These are phyloP conservation scores for Geotrichum candidum DNA, from an alignment of 1,139 yeast species.

Conservation along the genomic window DNA sequence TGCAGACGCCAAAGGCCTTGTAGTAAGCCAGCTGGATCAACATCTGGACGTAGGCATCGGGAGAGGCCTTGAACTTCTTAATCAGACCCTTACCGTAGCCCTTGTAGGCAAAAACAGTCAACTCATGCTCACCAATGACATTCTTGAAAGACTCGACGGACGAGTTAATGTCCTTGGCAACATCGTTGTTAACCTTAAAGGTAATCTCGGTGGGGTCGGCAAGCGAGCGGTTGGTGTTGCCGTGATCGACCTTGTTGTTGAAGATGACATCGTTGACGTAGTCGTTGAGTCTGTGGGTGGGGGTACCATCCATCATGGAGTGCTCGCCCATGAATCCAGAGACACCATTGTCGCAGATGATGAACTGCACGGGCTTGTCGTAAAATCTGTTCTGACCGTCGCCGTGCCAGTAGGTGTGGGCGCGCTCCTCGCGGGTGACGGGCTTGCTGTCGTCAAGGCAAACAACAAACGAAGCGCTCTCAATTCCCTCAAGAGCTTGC, in stretches of 20 bases:
- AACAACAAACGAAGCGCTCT: slow-evolving; percentile 72
- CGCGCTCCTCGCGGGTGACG: slow-evolving; percentile 74
- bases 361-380: slow-evolving; percentile 87
- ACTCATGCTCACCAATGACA: slow-evolving; percentile 40
- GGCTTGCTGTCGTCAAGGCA: slow-evolving; percentile 75
- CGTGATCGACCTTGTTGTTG: slow-evolving; percentile 41
- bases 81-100: slow-evolving; percentile 55
- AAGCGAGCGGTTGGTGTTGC: slow-evolving; percentile 24
- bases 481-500: slow-evolving; percentile 59
- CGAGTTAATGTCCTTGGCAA: slow-evolving; percentile 46
- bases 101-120: slow-evolving; percentile 39
- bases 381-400: slow-evolving; percentile 84
- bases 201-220: slow-evolving; percentile 38
- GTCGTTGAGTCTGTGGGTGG: slow-evolving; percentile 84
- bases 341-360: slow-evolving; percentile 74
- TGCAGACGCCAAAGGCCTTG: slow-evolving; percentile 70
- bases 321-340: slow-evolving; percentile 96
- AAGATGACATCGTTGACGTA: slow-evolving; percentile 54
- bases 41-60: slow-evolving; percentile 78
- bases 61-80: slow-evolving; percentile 69
- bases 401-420: slow-evolving; percentile 91
- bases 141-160: slow-evolving; percentile 54
- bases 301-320: slow-evolving; percentile 97
- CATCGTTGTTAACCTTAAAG: slow-evolving; percentile 43
- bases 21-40: slow-evolving; percentile 73